phyloP scores from a whole-genome alignment of 345 rosid species.

The Brassica nigra region DNA sequence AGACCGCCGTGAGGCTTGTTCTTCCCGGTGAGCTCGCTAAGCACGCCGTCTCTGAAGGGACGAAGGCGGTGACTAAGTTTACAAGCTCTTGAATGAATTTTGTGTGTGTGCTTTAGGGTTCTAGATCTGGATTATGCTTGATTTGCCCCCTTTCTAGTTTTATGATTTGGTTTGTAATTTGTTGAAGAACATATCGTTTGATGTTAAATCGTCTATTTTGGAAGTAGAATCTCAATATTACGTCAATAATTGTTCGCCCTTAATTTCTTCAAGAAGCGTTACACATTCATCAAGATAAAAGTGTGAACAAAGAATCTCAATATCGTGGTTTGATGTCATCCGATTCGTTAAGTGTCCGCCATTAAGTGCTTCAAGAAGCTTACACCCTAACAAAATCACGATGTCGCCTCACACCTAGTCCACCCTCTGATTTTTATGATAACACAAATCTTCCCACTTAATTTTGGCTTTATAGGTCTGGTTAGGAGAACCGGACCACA shows the following conservation, averaged over 20 bases:
- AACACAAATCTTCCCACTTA: too few relatives aligned
- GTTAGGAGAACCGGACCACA: too few relatives aligned
- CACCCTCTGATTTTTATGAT: too few relatives aligned
- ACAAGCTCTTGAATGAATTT: slow-evolving; percentile 54
- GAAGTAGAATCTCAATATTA: background rate
- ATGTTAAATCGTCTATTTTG: background rate
- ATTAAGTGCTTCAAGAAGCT: too few relatives aligned
- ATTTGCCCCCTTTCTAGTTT: background rate
- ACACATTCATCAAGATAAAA: too few relatives aligned
- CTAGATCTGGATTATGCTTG: background rate
- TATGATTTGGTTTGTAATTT: slow-evolving; percentile 11
- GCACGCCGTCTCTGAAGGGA: slow-evolving; percentile 82
- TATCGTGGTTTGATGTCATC: too few relatives aligned
- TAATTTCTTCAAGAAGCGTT: background rate
- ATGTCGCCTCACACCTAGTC: too few relatives aligned
- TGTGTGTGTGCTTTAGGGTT: background rate
- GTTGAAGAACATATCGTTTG: background rate
- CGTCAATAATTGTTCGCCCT: background rate
- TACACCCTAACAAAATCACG: too few relatives aligned
- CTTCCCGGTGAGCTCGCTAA: slow-evolving; percentile 76
- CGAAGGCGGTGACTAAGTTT: slow-evolving; percentile 78
- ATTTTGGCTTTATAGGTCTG: too few relatives aligned
- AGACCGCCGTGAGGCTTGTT: slow-evolving; percentile 74
- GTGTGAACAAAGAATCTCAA: too few relatives aligned
- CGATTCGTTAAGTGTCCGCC: too few relatives aligned